Base-by-base conservation (phyloP, 768 basidiomycete species). In the Agrocybe chaxingu region DNA sequence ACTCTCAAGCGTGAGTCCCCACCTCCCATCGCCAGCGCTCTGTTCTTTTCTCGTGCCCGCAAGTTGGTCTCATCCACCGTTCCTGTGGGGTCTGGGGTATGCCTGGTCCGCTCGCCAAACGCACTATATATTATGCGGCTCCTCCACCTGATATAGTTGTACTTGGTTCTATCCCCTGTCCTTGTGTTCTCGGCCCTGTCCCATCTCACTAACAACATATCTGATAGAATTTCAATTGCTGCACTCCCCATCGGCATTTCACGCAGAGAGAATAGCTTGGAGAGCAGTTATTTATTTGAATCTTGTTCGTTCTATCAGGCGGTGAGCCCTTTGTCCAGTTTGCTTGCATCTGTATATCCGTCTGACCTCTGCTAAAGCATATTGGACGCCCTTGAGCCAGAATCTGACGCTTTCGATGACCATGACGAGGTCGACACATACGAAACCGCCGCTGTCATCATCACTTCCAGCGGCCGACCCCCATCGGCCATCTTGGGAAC, bases 241-340 rank as follows among this genome's bases (percentile, higher is more conserved):
- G 62, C 88, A 92, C 63, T 78, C 85, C 1, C 86, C 86, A 7
- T 81, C 80, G 33, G 80, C 85, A 34, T 92, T 93, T 66, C 81
- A 80, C 56, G 81, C 84, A 12, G 89, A 92, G 63, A 78, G 90
- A 54, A 82, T 88, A 48, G 87, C 89, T 24, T 93, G 90, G 90
- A 82, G 90, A 45, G 80, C 87, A 44, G 89, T 93, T 58, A 87
- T 93, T 60, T 93, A 92, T 70, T 79, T 92, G 53, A 93, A 93
- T 68, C 76, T 93, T 55, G 86, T 92, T 52, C 84, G 85, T 64
- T 92, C 90, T 53, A 70, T 92, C 59, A 82, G 84, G 60, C 81
- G 85, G 85, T 84, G 63, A 55, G 75, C 66, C 39, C 50, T 48
- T 37, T 54, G 41, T 51, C 36, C 19, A 50, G 45, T 40, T 46